Conservation (phyloP, 2,329 filamentous ascomycete species). For the Metarhizium album region DNA sequence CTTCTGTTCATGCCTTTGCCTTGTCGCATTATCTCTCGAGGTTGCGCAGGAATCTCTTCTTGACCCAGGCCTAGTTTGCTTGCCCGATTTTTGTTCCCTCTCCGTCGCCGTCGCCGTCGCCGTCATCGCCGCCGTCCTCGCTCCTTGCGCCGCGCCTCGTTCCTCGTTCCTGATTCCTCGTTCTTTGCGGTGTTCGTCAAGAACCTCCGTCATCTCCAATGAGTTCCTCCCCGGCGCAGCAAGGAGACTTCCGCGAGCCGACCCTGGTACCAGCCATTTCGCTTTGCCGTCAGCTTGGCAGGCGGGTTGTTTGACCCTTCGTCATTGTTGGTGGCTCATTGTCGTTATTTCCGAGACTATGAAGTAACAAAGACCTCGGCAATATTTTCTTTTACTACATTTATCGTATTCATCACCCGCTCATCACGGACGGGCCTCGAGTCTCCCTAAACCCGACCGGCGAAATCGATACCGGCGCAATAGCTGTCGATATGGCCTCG, state of each 20-base stretch:
- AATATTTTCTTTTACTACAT: constrained; percentile 3
- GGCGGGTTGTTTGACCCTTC: constrained; percentile 23
- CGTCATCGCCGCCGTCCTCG: no score
- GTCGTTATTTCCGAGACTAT: constrained; percentile 23
- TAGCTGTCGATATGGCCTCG: constrained; percentile 5
- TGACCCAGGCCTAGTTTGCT: neutral
- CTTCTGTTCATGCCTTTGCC: constrained; percentile 1
- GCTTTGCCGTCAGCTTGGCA: constrained; percentile 17
- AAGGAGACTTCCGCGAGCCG: constrained; percentile 25
- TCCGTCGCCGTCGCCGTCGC: neutral
- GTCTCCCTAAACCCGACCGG: neutral
- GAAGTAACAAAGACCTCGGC: constrained; percentile 19
- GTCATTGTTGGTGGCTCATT: constrained; percentile 5
- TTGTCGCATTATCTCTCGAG: neutral
- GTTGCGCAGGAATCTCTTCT: neutral
- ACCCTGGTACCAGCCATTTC: constrained; percentile 20
- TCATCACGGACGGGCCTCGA: neutral
- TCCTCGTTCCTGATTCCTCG: neutral
- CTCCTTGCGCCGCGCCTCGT: no score
- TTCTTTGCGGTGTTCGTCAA: constrained; percentile 8
- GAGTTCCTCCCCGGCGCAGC: constrained; percentile 23
- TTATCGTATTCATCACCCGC: constrained; percentile 1
- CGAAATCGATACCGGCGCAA: constrained; percentile 2
- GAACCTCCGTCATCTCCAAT: constrained; percentile 20
- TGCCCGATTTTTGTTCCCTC: neutral